phyloP scores from a whole-genome alignment of 345 rosid species.

The Arabis alpina region DNA sequence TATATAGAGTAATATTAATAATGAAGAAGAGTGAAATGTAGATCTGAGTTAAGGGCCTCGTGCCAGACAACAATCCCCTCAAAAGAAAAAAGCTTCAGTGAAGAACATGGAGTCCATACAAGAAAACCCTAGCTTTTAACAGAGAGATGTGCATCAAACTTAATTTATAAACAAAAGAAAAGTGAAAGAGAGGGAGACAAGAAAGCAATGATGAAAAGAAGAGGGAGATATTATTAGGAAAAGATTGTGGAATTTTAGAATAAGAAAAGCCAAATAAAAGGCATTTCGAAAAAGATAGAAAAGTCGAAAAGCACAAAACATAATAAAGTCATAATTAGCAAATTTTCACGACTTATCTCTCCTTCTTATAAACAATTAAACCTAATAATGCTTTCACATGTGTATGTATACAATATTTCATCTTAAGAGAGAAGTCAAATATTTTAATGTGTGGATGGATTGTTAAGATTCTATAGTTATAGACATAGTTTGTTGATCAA shows the following conservation, averaged over 20 bases:
- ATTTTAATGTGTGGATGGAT: slow-evolving; percentile 19
- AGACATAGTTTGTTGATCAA: no score
- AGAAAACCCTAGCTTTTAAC: slow-evolving; percentile 41
- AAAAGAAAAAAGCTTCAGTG: slow-evolving; percentile 57
- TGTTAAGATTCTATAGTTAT: background rate
- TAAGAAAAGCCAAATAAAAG: slow-evolving; percentile 29
- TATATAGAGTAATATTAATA: background rate
- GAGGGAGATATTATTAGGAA: slow-evolving; percentile 33
- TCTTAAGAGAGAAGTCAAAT: slow-evolving; percentile 16
- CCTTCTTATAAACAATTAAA: background rate
- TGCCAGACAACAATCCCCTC: slow-evolving; percentile 99
- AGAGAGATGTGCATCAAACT: slow-evolving; percentile 27
- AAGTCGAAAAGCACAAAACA: slow-evolving; percentile 33
- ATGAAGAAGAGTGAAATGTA: slow-evolving; percentile 8
- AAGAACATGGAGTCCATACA: slow-evolving; percentile 42
- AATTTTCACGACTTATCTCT: slow-evolving; percentile 29
- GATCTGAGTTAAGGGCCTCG: slow-evolving; percentile 64
- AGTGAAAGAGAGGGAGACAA: slow-evolving; percentile 45
- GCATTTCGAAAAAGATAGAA: slow-evolving; percentile 23
- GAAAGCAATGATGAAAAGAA: slow-evolving; percentile 36
- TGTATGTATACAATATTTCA: slow-evolving; percentile 31
- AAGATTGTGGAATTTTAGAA: slow-evolving; percentile 33
- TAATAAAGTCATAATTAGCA: slow-evolving; percentile 25
- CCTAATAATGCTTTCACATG: slow-evolving; percentile 38
- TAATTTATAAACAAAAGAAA: slow-evolving; percentile 8